A percentile compares a stretch with the other conserved stretches of the same genome.
phyloP scores from a whole-genome alignment of 306 rosid genomes.

The Sindora glabra region DNA sequence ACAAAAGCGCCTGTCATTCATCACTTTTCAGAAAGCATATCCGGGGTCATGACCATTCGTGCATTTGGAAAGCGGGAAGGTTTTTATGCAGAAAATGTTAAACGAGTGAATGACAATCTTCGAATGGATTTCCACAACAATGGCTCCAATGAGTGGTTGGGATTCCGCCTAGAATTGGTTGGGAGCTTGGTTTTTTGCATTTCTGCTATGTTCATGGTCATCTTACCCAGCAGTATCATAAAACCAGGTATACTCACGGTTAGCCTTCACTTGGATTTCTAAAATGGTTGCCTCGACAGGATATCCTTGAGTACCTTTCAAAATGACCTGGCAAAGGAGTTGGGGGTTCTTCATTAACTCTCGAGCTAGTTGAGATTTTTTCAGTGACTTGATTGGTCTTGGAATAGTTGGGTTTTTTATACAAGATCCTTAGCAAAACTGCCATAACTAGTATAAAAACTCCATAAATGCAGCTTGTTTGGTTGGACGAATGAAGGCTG shows the following conservation, averaged over 20 bases:
- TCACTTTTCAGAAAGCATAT: constrained; percentile 91
- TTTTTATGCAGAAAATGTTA: constrained; percentile 53
- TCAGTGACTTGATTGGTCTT: too few species aligned
- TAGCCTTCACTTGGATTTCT: too few species aligned
- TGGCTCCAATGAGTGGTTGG: constrained; percentile 92
- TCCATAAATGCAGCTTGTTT: too few species aligned
- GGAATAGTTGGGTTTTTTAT: too few species aligned
- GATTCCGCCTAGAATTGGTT: constrained; percentile 79
- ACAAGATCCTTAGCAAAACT: too few species aligned
- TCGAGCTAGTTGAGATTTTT: too few species aligned
- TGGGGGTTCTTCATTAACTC: too few species aligned
- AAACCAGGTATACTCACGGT: constrained; percentile 59
- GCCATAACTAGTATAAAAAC: too few species aligned
- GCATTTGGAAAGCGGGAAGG: constrained; percentile 47
- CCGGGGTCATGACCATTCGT: constrained; percentile 87
- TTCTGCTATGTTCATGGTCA: constrained; percentile 81
- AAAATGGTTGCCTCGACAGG: too few species aligned
- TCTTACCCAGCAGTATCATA: constrained; percentile 73
- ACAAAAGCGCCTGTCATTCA: constrained; percentile 95
- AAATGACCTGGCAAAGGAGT: too few species aligned
- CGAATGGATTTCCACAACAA: constrained; percentile 91
- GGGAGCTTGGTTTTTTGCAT: constrained; percentile 69
- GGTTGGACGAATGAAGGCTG: too few species aligned
- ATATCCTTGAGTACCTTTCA: too few species aligned
- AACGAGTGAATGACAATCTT: constrained; percentile 62